Evolutionary conservation across 805 yeast genomes (phyloP), one percentile per base, ranked within the genome.

Genomic region (Candida chauliodis): DNA sequence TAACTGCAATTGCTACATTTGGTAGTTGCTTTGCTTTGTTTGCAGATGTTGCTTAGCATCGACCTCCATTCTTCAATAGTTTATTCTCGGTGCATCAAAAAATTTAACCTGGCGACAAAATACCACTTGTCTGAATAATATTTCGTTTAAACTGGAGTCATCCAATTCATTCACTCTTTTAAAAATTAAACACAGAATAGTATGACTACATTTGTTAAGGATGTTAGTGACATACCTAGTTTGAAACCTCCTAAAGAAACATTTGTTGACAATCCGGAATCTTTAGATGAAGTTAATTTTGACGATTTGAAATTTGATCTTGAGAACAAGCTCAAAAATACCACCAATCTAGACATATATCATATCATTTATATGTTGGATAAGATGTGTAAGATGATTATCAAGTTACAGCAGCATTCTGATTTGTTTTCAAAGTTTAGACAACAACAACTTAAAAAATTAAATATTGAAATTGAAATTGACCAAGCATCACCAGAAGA

Each of bases 221-320:
- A 43, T 36, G 29, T 39, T 19, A 39, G 41, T 14, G 72, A 66
- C 21, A 51, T 67, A 18, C 69, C 66, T 32, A 26, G 9, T 26
- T 56, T 67, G 42, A 66, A 66, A 39, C 55, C 56, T 15, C 54
- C 60, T 4, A 59, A 53, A 34, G 67, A 65, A 45, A 66, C 73
- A 13, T 67, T 68, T 50, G 62, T 56, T 25, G 73, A 68, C 47
- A 70, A 57, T 20, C 73, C 73, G 2, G 40, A 35, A 18, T 46
- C 52, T 30, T 45, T 63, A 5, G 63, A 56, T 4, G 72, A 64
- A 32, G 60, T 65, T 15, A 43, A 48, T 24, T 40, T 60, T 14
- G 56, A 54, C 19, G 72, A 66, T 26, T 47, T 68, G n/a, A 53
- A 52, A 14, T 55, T 59, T 38, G 71, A 66, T 39, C 43, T 66